These are phyloP conservation scores for Dovyalis caffra DNA, from an alignment of 345 rosid genomes.

Conservation along the genomic window DNA sequence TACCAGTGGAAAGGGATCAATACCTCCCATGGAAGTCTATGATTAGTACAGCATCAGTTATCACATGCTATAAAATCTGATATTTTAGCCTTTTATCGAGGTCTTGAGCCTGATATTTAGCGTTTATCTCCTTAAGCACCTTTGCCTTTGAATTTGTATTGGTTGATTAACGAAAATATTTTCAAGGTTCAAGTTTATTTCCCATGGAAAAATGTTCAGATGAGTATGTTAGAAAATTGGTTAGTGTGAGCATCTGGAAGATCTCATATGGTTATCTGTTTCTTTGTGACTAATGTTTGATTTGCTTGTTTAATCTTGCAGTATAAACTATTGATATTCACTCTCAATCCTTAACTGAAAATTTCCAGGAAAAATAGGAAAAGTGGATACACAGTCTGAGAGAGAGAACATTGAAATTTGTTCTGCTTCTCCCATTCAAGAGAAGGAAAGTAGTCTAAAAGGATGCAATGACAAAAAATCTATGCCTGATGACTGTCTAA, in stretches of 20 bases:
- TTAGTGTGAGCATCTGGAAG: background rate
- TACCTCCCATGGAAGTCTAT: background rate
- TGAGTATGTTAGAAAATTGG: background rate
- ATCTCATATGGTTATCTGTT: background rate
- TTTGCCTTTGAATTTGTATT: background rate
- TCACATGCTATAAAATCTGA: no score
- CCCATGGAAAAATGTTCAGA: background rate
- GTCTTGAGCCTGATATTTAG: no score
- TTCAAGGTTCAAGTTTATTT: background rate
- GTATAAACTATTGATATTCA: background rate
- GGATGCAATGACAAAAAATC: slow-evolving; percentile 25
- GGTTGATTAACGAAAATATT: background rate
- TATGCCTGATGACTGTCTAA: slow-evolving; percentile 14
- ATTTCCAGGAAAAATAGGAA: slow-evolving; percentile 27
- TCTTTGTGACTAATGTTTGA: background rate
- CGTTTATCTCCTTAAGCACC: background rate
- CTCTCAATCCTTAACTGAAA: slow-evolving; percentile 3
- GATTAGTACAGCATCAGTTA: background rate
- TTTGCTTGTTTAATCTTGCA: background rate
- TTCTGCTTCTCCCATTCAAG: slow-evolving; percentile 28
- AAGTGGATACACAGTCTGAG: slow-evolving; percentile 19
- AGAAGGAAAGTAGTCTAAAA: slow-evolving; percentile 23
- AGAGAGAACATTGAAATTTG: slow-evolving; percentile 10
- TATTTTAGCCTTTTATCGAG: no score
- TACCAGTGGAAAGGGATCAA: background rate